These are phyloP conservation scores for Triadica sebifera DNA, from an alignment of 345 rosid genomes.

Conservation along the genomic window DNA sequence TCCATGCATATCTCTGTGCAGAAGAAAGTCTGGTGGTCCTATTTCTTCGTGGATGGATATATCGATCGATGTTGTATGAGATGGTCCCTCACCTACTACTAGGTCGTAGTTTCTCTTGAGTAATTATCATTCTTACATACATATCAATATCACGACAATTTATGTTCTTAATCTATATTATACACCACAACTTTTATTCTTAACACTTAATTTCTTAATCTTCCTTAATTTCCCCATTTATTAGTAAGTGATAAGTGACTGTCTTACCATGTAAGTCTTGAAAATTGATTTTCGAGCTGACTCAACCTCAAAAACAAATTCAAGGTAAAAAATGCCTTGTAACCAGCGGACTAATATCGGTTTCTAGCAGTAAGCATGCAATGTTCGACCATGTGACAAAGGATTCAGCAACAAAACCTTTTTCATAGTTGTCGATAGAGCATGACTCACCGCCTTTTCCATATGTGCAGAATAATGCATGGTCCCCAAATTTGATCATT, in stretches of 20 bases:
- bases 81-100: conserved; percentile 44
- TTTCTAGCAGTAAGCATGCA: conserved; percentile 26
- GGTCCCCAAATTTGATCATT: conserved; percentile 24
- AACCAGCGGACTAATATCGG: no score
- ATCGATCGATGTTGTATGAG: background rate
- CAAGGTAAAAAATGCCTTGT: no score
- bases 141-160: conserved; percentile 24
- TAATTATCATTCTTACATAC: conserved; percentile 39
- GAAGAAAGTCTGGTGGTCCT: conserved; percentile 44
- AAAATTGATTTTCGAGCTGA: no score
- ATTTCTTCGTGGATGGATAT: conserved; percentile 20
- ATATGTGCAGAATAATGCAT: conserved; percentile 27
- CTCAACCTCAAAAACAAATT: no score
- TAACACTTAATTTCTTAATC: conserved; percentile 13
- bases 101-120: conserved; percentile 9
- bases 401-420: conserved; percentile 26
- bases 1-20: conserved; percentile 30
- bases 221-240: background rate
- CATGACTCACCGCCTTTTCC: conserved; percentile 35
- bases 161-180: conserved; percentile 15
- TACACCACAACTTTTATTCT: conserved; percentile 33
- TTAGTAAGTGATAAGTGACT: background rate
- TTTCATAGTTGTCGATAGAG: conserved; percentile 58
- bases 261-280: no score
- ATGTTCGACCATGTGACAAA: conserved; percentile 38